phyloP scores from a whole-genome alignment of 768 basidiomycete species.

The Amanita thiersii region DNA sequence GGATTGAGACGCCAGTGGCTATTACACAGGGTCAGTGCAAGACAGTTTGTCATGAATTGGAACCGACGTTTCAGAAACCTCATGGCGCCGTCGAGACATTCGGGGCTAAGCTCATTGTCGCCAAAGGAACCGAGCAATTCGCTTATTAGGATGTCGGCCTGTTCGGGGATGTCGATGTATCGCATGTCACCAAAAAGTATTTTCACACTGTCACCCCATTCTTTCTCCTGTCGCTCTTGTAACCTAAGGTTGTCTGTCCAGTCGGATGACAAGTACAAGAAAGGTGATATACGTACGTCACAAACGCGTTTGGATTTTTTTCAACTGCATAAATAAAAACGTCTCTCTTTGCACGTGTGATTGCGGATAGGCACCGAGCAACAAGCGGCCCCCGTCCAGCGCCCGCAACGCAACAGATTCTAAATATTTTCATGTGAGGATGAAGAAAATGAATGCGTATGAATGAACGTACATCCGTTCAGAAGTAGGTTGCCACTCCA shows the following conservation, averaged over 20 bases:
- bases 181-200: slow-evolving; percentile 97
- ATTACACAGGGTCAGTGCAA: slow-evolving; percentile 3
- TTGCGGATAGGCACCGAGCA: slow-evolving; percentile 71
- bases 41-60: not conserved
- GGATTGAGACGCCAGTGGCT: slow-evolving; percentile 95
- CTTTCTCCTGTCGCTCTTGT: slow-evolving; percentile 69
- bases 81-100: slow-evolving; percentile 94
- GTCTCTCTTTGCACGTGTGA: slow-evolving; percentile 53
- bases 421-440: slow-evolving; percentile 21
- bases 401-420: slow-evolving; percentile 85
- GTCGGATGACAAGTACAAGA: slow-evolving; percentile 6
- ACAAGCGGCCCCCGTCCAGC: slow-evolving; percentile 94
- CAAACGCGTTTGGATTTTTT: slow-evolving; percentile 93
- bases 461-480: slow-evolving; percentile 50
- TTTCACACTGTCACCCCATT: slow-evolving; percentile 78
- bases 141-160: slow-evolving; percentile 89
- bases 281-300: slow-evolving; percentile 59
- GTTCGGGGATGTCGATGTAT: slow-evolving; percentile 69
- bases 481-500: slow-evolving; percentile 50
- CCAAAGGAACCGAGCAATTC: slow-evolving; percentile 97
- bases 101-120: slow-evolving; percentile 96
- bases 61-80: slow-evolving; percentile 83
- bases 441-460: slow-evolving; percentile 7
- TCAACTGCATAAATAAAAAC: slow-evolving; percentile 83
- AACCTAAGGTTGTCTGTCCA: slow-evolving; percentile 41